Evolutionary conservation across 2,329 filamentous ascomycete species (phyloP).

Genomic region (Raffaelea arxii): DNA sequence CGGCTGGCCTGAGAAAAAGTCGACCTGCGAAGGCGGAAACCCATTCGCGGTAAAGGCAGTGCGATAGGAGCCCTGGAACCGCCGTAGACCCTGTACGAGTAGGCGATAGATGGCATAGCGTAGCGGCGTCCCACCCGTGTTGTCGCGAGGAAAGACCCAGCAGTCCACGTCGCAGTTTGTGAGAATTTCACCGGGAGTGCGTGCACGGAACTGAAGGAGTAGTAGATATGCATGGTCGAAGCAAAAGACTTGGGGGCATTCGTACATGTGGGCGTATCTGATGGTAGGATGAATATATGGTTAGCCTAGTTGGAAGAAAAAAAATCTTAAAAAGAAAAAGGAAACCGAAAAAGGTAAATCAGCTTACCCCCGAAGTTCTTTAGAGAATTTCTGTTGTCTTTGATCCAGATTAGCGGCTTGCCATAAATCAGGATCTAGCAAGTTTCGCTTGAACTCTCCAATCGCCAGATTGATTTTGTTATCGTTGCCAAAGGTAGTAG

Average conservation of each 20-base stretch:
- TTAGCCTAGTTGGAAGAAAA: background rate
- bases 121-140: background rate
- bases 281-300: background rate
- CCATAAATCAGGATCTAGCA: too few species aligned
- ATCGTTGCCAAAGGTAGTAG: too few species aligned
- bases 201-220: background rate
- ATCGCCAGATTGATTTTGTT: too few species aligned
- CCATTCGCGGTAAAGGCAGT: background rate
- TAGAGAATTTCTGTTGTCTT: background rate
- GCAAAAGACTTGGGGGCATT: background rate
- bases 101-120: background rate
- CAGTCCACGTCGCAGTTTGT: background rate
- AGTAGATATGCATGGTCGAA: background rate
- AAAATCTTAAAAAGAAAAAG: background rate
- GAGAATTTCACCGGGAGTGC: background rate
- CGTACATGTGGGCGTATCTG: background rate
- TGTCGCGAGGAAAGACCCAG: background rate
- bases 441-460: too few species aligned
- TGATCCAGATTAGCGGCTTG: background rate
- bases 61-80: background rate
- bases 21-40: background rate
- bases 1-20: background rate
- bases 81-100: background rate
- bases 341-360: too few species aligned
- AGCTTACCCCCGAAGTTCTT: background rate